Conservation (phyloP, 306 rosid species). For the Malus sylvestris region DNA sequence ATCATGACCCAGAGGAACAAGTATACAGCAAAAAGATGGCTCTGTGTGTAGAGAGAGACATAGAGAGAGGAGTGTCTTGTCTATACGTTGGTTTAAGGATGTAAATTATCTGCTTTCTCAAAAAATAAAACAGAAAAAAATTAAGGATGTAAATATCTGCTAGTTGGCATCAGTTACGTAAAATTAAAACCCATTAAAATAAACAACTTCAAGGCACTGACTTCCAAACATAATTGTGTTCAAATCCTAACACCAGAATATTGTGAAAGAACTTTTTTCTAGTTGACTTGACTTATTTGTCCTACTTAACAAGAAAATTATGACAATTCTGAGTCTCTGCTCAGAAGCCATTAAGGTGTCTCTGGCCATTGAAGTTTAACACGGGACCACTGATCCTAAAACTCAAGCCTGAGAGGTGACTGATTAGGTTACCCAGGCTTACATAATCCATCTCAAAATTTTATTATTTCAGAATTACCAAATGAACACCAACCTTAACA, state of each 20-base stretch:
- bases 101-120: too few species aligned
- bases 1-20: not conserved
- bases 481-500: constrained; percentile 65
- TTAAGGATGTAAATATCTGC: not conserved
- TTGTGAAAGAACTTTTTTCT: not conserved
- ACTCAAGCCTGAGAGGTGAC: constrained; percentile 7
- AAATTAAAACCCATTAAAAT: not conserved
- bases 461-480: not conserved
- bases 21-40: not conserved
- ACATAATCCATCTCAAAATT: constrained; percentile 5
- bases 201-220: not conserved
- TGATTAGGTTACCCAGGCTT: not conserved
- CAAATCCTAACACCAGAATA: not conserved
- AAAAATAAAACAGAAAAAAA: too few species aligned
- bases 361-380: not conserved
- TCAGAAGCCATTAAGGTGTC: not conserved
- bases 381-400: not conserved
- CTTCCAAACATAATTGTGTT: not conserved
- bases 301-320: not conserved
- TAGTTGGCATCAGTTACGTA: not conserved
- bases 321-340: not conserved
- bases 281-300: not conserved
- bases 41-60: not conserved
- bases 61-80: not conserved
- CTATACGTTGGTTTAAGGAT: not conserved